phyloP scores from a whole-genome alignment of 1,139 yeast species.

The Yamadazyma spencermartinsiae region DNA sequence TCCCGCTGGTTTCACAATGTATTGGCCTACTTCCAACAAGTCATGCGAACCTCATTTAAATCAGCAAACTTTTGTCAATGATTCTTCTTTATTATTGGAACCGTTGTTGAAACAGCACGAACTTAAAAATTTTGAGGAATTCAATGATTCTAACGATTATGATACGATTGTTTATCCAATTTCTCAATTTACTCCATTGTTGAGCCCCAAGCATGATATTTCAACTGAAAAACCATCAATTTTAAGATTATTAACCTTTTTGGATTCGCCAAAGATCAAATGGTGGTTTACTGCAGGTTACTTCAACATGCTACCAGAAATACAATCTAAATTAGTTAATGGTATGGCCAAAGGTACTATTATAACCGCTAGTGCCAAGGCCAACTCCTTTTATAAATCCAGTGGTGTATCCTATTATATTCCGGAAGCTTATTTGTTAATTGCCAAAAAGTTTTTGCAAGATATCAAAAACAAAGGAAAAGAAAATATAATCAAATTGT shows the following conservation, averaged over 20 bases:
- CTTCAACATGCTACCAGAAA: slow-evolving; percentile 84
- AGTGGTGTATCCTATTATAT: slow-evolving; percentile 78
- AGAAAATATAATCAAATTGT: slow-evolving; percentile 50
- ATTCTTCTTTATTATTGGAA: slow-evolving; percentile 56
- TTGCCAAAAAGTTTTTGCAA: slow-evolving; percentile 69
- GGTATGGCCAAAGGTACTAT: slow-evolving; percentile 68
- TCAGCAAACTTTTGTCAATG: slow-evolving; percentile 55
- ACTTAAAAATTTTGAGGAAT: slow-evolving; percentile 36
- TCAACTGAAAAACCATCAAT: slow-evolving; percentile 83
- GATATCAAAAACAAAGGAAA: slow-evolving; percentile 49
- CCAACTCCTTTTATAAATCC: slow-evolving; percentile 89
- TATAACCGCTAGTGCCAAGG: slow-evolving; percentile 88
- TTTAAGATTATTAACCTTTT: slow-evolving; percentile 57
- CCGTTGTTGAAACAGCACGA: slow-evolving; percentile 55
- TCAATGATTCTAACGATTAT: slow-evolving; percentile 30
- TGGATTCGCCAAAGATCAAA: slow-evolving; percentile 54
- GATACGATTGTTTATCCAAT: slow-evolving; percentile 87
- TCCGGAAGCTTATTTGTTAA: slow-evolving; percentile 84
- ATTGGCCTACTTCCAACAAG: slow-evolving; percentile 77
- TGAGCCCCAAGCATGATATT: slow-evolving; percentile 51
- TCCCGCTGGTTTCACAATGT: slow-evolving; percentile 53
- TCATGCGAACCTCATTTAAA: slow-evolving; percentile 72
- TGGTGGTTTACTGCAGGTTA: slow-evolving; percentile 98
- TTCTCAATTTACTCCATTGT: slow-evolving; percentile 85
- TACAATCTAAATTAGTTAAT: slow-evolving; percentile 58